phyloP scores from a whole-genome alignment of 495 filamentous ascomycete species.

The Neurospora sp. region DNA sequence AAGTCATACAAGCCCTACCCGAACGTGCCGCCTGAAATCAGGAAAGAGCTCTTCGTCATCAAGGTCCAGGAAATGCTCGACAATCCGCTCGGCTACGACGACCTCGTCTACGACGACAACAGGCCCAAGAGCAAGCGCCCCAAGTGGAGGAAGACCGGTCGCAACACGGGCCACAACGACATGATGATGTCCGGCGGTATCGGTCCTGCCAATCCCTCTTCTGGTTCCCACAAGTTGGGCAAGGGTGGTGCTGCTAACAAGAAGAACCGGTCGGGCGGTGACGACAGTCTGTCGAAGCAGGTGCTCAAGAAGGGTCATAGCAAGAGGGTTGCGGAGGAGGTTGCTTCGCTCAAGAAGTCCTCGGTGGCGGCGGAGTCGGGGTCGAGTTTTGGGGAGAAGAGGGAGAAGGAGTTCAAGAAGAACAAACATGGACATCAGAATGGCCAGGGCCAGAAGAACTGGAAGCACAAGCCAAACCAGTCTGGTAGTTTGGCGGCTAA shows the following conservation, averaged over 20 bases:
- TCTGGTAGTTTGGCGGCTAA: neutral
- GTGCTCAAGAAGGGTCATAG: conserved; percentile 8
- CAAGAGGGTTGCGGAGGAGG: conserved; percentile 4
- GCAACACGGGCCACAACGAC: neutral
- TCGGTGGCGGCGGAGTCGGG: neutral
- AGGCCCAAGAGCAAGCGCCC: neutral
- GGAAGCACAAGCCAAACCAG: neutral
- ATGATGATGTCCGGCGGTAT: conserved; percentile 14
- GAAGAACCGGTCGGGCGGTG: neutral
- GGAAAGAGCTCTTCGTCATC: neutral
- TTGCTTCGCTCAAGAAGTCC: neutral
- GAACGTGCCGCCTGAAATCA: neutral
- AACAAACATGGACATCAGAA: neutral
- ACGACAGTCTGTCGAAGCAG: conserved; percentile 3
- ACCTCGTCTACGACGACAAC: conserved; percentile 12
- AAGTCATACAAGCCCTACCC: neutral
- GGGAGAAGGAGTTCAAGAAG: neutral
- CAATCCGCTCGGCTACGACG: conserved; percentile 20
- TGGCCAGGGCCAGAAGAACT: neutral
- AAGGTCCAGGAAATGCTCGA: conserved; percentile 13
- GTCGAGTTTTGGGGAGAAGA: neutral
- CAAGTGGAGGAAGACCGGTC: neutral
- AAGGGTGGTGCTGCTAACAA: neutral
- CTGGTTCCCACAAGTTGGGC: neutral
- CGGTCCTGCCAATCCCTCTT: neutral